Evolutionary conservation across 805 yeast genomes (phyloP).

Genomic region (Pichia gijzeniarum): DNA sequence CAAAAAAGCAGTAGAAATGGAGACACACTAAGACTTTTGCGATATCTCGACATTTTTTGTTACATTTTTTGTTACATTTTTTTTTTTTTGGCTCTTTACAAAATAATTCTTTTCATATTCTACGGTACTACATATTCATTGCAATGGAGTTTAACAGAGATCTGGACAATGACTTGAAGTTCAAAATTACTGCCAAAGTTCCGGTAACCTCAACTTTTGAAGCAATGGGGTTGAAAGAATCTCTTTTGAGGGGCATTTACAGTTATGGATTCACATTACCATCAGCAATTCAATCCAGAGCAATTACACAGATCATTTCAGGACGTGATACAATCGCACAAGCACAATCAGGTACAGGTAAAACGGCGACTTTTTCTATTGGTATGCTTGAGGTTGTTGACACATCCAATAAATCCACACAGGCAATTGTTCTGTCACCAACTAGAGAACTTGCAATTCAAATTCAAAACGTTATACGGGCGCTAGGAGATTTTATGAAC

Average conservation of each 20-base stretch:
- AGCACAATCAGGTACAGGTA: constrained; percentile 88
- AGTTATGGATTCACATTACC: constrained; percentile 80
- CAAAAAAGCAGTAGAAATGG: too few species aligned
- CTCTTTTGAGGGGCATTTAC: constrained; percentile 56
- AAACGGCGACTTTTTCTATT: constrained; percentile 83
- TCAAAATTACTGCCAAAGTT: constrained; percentile 56
- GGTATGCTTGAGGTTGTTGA: constrained; percentile 58
- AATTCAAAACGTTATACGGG: constrained; percentile 87
- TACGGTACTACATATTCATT: too few species aligned
- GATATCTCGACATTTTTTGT: too few species aligned
- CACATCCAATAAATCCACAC: constrained; percentile 64
- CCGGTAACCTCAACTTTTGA: constrained; percentile 53
- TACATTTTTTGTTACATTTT: too few species aligned
- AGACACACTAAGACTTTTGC: too few species aligned
- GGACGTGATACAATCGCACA: constrained; percentile 75
- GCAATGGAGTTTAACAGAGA: constrained; percentile 53
- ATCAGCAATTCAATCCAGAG: constrained; percentile 76
- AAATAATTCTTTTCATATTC: too few species aligned
- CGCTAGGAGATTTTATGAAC: constrained; percentile 86
- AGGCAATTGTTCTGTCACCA: constrained; percentile 93
- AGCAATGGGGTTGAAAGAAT: constrained; percentile 65
- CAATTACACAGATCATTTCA: constrained; percentile 69
- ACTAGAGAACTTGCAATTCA: constrained; percentile 97
- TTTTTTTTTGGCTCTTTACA: neutral
- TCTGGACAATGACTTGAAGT: constrained; percentile 51